These are phyloP conservation scores for Oenanthe javanica DNA, from an alignment of 140 eudicot genomes.

Conservation along the genomic window DNA sequence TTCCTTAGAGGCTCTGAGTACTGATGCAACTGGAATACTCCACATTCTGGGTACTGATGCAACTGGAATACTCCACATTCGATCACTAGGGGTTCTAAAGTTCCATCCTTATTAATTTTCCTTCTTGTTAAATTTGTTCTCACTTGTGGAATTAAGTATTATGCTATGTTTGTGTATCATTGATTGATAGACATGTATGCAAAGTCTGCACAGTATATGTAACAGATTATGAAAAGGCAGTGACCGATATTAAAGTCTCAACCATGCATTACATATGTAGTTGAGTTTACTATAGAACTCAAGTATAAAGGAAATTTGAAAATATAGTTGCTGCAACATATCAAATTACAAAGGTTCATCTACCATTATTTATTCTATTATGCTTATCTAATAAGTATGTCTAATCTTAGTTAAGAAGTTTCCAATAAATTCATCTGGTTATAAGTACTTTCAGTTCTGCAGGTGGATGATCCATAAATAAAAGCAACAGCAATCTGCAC, in stretches of 20 bases:
- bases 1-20: not conserved
- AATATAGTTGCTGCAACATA: not conserved
- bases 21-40: not conserved
- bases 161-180: not conserved
- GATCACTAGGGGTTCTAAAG: not conserved
- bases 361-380: not conserved
- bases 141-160: not conserved
- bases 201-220: not conserved
- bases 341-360: not conserved
- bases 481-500: not conserved
- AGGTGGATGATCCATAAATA: not conserved
- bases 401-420: not conserved
- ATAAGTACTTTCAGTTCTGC: not conserved
- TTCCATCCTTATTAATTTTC: not conserved
- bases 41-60: no score
- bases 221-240: not conserved
- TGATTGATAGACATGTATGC: not conserved
- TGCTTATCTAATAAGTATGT: not conserved
- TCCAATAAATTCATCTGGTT: not conserved
- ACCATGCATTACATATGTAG: not conserved
- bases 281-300: not conserved
- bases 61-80: not conserved
- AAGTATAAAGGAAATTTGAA: not conserved
- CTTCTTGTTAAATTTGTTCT: not conserved
- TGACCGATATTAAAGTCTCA: not conserved